phyloP scores from a whole-genome alignment of 2,329 filamentous ascomycete genomes.

The Hymenotorrendiella dingleyae region DNA sequence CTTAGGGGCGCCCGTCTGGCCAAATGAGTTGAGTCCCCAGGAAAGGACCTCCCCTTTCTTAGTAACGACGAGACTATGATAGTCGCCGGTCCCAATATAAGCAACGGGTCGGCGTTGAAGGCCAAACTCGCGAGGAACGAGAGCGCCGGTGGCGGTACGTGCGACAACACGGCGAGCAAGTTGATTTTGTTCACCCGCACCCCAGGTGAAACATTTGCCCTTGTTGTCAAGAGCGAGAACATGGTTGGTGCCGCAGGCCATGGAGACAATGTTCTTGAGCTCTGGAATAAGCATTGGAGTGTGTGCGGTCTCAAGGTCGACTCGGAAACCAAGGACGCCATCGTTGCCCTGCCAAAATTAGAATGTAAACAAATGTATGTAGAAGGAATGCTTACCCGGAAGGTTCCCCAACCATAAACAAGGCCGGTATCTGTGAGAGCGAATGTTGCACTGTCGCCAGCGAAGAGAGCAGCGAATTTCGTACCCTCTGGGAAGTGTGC shows the following conservation, averaged over 20 bases:
- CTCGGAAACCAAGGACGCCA: slow-evolving; percentile 52
- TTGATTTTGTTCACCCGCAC: slow-evolving; percentile 62
- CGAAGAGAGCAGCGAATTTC: slow-evolving; percentile 59
- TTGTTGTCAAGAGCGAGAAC: slow-evolving; percentile 52
- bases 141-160: slow-evolving; percentile 21
- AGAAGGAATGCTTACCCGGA: slow-evolving; percentile 48
- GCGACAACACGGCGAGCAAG: slow-evolving; percentile 45
- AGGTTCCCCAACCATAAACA: slow-evolving; percentile 81
- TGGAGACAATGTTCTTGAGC: slow-evolving; percentile 47
- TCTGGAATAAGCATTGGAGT: slow-evolving; percentile 47
- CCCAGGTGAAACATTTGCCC: slow-evolving; percentile 58
- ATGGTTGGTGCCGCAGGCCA: slow-evolving; percentile 53
- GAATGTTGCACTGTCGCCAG: slow-evolving; percentile 70
- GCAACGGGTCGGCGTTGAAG: slow-evolving; percentile 25
- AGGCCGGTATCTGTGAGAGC: slow-evolving; percentile 68
- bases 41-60: slow-evolving; percentile 65
- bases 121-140: slow-evolving; percentile 30
- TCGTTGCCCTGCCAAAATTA: slow-evolving; percentile 48
- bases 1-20: slow-evolving; percentile 65
- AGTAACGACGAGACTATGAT: slow-evolving; percentile 74
- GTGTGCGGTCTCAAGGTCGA: slow-evolving; percentile 21
- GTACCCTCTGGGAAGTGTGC: slow-evolving; percentile 56
- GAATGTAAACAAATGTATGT: slow-evolving; percentile 3
- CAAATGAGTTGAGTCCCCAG: slow-evolving; percentile 86
- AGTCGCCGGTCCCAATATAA: slow-evolving; percentile 55